phyloP scores from a whole-genome alignment of 352 stramenopile species.

The Globisporangium emineosum region DNA sequence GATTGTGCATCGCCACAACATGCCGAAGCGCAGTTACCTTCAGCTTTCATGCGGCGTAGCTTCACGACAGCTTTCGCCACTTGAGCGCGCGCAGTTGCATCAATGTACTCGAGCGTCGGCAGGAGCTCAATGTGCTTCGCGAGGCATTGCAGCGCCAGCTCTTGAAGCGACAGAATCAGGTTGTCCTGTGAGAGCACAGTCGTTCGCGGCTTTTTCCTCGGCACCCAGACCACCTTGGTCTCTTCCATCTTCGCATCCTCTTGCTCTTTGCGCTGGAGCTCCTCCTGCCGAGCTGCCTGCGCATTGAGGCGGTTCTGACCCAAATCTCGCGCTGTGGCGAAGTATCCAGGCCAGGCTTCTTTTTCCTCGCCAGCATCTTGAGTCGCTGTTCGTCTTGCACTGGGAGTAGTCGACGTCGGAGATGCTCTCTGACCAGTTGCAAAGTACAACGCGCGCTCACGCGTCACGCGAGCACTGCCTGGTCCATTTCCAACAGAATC shows the following conservation, averaged over 20 bases:
- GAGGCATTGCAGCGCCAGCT: slow-evolving; percentile 54
- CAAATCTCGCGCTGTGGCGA: slow-evolving; percentile 58
- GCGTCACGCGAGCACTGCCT: slow-evolving; percentile 29
- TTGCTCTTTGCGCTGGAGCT: slow-evolving; percentile 38
- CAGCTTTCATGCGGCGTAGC: slow-evolving; percentile 51
- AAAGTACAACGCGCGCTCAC: slow-evolving; percentile 48
- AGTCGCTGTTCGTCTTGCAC: not conserved
- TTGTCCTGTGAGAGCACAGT: slow-evolving; percentile 46
- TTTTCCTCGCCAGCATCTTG: slow-evolving; percentile 7
- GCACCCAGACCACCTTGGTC: slow-evolving; percentile 38
- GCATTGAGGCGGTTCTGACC: slow-evolving; percentile 58
- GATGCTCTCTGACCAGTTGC: slow-evolving; percentile 26
- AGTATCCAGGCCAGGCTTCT: slow-evolving; percentile 78
- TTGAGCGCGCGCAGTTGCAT: slow-evolving; percentile 52
- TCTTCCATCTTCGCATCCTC: slow-evolving; percentile 15
- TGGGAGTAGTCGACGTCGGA: not conserved
- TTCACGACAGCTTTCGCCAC: slow-evolving; percentile 58
- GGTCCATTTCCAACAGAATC: slow-evolving; percentile 12
- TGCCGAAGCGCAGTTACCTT: slow-evolving; percentile 22
- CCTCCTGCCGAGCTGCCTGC: slow-evolving; percentile 51
- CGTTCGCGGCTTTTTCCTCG: slow-evolving; percentile 44
- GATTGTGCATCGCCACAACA: not conserved
- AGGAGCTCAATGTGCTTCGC: slow-evolving; percentile 64
- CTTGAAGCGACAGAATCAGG: slow-evolving; percentile 44
- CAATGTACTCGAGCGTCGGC: slow-evolving; percentile 69